Conservation (phyloP, 2,329 filamentous ascomycete genomes). For the Botrytis galanthina region DNA sequence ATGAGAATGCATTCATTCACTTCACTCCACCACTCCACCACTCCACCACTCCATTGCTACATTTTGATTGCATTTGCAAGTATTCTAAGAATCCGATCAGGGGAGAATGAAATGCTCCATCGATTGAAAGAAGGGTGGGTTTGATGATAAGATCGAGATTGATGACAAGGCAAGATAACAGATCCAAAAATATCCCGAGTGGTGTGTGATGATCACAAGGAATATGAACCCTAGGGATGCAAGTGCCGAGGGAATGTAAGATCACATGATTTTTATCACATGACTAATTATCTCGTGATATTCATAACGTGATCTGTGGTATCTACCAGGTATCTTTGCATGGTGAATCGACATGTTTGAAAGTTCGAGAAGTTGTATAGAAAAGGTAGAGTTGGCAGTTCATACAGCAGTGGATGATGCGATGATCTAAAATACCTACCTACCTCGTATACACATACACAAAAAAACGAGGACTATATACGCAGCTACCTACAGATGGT, state of each 20-base stretch:
- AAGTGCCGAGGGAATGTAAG: background rate
- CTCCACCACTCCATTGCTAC: background rate
- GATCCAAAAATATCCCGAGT: background rate
- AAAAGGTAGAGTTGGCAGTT: background rate
- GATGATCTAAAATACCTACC: background rate
- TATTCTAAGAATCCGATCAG: background rate
- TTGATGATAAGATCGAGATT: background rate
- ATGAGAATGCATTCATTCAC: background rate
- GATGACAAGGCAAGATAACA: conserved; percentile 3
- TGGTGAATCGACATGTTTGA: background rate
- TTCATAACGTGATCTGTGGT: background rate
- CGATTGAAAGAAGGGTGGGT: background rate
- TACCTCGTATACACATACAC: background rate
- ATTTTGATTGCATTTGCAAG: background rate
- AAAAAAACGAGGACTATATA: background rate
- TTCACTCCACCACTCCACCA: background rate
- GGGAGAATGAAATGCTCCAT: background rate
- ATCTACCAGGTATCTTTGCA: background rate
- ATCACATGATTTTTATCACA: background rate
- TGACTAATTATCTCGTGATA: no score
- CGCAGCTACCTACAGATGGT: no score
- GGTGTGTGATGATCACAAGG: conserved; percentile 3
- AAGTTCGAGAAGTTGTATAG: background rate
- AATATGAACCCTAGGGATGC: background rate
- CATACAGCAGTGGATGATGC: no score